Evolutionary conservation across 2,329 filamentous ascomycete genomes (phyloP).

Genomic region (Emericellopsis atlantica): DNA sequence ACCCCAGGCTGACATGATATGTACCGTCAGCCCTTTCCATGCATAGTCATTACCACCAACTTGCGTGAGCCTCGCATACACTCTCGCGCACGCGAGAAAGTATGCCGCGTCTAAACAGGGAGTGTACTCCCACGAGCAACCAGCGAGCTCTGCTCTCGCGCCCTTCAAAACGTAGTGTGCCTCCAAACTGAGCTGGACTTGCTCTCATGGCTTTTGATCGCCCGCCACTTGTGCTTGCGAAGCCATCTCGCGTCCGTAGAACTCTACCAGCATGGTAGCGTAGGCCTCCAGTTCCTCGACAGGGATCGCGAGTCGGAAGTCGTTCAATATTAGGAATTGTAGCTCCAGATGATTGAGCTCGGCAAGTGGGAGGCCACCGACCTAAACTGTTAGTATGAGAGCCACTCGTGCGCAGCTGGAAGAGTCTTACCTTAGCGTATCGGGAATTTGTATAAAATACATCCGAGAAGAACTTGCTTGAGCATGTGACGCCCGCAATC

Average conservation of each 20-base stretch:
- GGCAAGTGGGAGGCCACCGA: conserved; percentile 80
- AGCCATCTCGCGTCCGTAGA: conserved; percentile 77
- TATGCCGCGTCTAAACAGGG: too few species aligned
- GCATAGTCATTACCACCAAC: not conserved
- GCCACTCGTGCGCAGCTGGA: not conserved
- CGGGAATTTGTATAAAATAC: conserved; percentile 98
- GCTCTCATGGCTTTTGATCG: not conserved
- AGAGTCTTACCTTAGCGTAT: conserved; percentile 78
- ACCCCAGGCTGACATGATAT: too few species aligned
- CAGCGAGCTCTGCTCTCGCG: too few species aligned
- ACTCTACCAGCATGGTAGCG: conserved; percentile 96
- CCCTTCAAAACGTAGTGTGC: not conserved
- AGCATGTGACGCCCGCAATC: conserved; percentile 93
- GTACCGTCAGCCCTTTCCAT: not conserved
- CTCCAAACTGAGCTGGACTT: not conserved
- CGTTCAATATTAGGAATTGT: conserved; percentile 90
- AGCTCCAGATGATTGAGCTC: conserved; percentile 94
- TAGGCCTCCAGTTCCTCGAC: conserved; percentile 96
- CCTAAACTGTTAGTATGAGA: conserved; percentile 38
- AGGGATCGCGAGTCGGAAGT: conserved; percentile 85
- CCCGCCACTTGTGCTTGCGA: not conserved
- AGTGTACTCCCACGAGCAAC: too few species aligned
- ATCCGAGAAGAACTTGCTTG: conserved; percentile 98
- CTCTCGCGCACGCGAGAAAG: too few species aligned
- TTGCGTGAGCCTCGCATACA: too few species aligned